A percentile compares a stretch with the other conserved stretches of the same genome.
These are phyloP conservation scores for Cercophora samala DNA, from an alignment of 495 filamentous ascomycete species.

Conservation along the genomic window DNA sequence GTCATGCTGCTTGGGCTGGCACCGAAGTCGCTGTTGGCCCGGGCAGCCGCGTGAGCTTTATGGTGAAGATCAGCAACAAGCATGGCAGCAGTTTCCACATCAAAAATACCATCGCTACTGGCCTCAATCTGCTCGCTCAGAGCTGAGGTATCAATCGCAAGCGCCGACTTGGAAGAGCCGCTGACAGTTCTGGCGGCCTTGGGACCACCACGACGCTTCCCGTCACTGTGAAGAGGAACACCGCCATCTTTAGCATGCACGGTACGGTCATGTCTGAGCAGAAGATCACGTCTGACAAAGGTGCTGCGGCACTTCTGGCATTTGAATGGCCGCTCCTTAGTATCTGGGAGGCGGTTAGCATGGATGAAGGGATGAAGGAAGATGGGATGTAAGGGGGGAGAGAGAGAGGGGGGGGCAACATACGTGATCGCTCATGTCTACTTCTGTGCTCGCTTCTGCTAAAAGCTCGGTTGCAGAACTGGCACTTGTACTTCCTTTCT, in stretches of 20 bases:
- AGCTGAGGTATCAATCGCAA: conserved; percentile 81
- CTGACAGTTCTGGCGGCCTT: conserved; percentile 63
- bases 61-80: conserved; percentile 98
- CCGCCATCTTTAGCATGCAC: conserved; percentile 99
- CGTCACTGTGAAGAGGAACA: conserved; percentile 88
- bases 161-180: conserved; percentile 73
- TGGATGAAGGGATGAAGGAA: not conserved
- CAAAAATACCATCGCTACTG: conserved; percentile 90
- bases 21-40: conserved; percentile 51
- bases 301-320: conserved; percentile 97
- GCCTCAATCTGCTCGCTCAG: conserved; percentile 87
- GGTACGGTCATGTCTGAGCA: conserved; percentile 95
- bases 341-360: conserved; percentile 58
- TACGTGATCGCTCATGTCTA: conserved; percentile 96
- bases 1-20: conserved; percentile 67
- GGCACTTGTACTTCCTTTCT: conserved; percentile 98
- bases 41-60: conserved; percentile 85
- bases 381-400: conserved; percentile 1
- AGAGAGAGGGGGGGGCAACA: conserved; percentile 52
- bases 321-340: conserved; percentile 98
- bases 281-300: conserved; percentile 93
- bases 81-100: conserved; percentile 97
- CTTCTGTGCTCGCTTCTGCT: conserved; percentile 96
- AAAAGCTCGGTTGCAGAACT: conserved; percentile 96
- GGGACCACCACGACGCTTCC: conserved; percentile 75